Base-by-base conservation (phyloP, 805 yeast genomes). In the Vanderwaltozyma tropicalis region DNA sequence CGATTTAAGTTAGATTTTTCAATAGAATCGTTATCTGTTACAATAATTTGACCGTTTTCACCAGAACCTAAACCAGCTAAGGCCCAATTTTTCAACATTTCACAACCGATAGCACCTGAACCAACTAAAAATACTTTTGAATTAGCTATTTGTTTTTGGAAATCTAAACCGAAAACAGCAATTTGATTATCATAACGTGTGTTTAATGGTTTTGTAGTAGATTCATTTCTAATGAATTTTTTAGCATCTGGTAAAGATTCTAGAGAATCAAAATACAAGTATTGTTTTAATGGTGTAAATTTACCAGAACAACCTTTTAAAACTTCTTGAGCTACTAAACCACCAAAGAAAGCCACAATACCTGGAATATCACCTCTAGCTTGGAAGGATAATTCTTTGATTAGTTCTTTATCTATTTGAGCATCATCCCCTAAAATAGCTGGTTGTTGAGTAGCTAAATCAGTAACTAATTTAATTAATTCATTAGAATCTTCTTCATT, bases 61-160 rank as follows among this genome's bases (percentile, higher is more conserved):
- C 97, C 97, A 18, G 94, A 72, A 26, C 95, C 97, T 37, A 92
- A 66, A 32, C 98, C 98, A 75, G 88, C 72, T 73, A 92, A 72
- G 5, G 98, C 96, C 97, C 97, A 92, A 57, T 86, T 88, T 64
- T 92, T 92, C 53, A 92, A 70, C 88, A 92, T 89, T 65, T 92
- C 98, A 67, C 98, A 92, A 28, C 98, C 98, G 67, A 92, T 92
- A 15, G 98, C 98, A 58, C 98, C 98, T 1, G 96, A 72, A 32
- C 98, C 98, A 29, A 92, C 98, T 47, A 92, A 68, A 61, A 92
- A 89, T 3, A 88, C 86, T 53, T 76, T 80, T 45, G 82, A 66
- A 60, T 88, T 85, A 28, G 84, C 75, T 41, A 92, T 64, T 31
- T 65, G 66, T 52, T 80, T 76, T 56, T 86, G 89, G 63, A 75